A percentile compares a stretch with the other conserved stretches of the same genome.
Evolutionary conservation across 1,284 basidiomycete species (phyloP).

Genomic region (Rhodotorula sp.): DNA sequence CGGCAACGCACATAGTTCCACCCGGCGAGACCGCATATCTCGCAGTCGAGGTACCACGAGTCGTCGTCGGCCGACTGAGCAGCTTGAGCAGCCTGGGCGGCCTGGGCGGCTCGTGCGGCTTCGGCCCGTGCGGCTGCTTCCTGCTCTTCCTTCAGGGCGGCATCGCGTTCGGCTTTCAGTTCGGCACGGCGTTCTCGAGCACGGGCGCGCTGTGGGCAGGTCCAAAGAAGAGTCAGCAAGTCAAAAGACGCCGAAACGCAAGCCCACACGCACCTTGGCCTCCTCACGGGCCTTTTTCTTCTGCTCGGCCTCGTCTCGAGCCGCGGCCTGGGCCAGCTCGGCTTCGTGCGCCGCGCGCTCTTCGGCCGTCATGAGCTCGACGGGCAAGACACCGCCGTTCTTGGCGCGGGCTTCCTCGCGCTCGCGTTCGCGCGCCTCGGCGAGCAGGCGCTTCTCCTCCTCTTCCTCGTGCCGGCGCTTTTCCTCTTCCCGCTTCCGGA

Average conservation of each 20-base stretch:
- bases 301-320: conserved; percentile 30
- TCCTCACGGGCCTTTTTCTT: conserved; percentile 57
- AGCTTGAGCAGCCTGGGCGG: conserved; percentile 21
- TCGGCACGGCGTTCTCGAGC: conserved; percentile 24
- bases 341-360: conserved; percentile 38
- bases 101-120: neutral
- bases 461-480: conserved; percentile 45
- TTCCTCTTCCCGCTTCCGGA: conserved; percentile 51
- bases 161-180: conserved; percentile 58
- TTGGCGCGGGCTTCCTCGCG: conserved; percentile 20
- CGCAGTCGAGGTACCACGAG: conserved; percentile 80
- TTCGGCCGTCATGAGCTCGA: conserved; percentile 18
- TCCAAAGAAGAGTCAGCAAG: neutral
- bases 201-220: conserved; percentile 1
- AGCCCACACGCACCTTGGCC: conserved; percentile 46
- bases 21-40: conserved; percentile 68
- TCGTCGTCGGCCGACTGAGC: conserved; percentile 39
- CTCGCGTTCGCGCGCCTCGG: conserved; percentile 21
- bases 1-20: conserved; percentile 61
- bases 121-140: conserved; percentile 7
- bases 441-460: conserved; percentile 46
- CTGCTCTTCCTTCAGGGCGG: conserved; percentile 18
- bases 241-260: neutral
- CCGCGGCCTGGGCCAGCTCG: conserved; percentile 39
- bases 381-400: conserved; percentile 31